Percentiles rank a stretch among this genome's conserved stretches.
Evolutionary conservation across 495 filamentous ascomycete genomes (phyloP).

Genomic region (Penicillium verhagenii): DNA sequence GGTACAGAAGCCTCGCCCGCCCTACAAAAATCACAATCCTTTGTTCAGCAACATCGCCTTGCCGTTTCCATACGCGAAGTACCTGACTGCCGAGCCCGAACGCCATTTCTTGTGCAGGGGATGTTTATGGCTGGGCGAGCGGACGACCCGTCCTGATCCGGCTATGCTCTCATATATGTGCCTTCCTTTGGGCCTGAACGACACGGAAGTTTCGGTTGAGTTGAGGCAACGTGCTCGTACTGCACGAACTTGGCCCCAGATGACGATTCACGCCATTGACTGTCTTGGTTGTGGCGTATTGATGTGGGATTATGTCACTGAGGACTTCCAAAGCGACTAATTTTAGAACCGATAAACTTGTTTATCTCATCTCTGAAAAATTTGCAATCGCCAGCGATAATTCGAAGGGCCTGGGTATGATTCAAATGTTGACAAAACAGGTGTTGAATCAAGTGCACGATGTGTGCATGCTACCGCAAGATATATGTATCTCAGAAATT

Average conservation of each 20-base stretch:
- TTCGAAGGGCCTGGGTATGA: too few species aligned
- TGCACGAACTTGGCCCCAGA: neutral
- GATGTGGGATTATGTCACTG: neutral
- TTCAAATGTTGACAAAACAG: too few species aligned
- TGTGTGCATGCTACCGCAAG: too few species aligned
- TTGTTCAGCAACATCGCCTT: neutral
- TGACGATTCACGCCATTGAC: neutral
- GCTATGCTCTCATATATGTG: neutral
- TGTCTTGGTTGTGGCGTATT: neutral
- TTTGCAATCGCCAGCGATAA: too few species aligned
- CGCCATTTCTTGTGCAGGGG: neutral
- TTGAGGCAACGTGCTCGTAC: neutral
- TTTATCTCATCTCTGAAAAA: too few species aligned
- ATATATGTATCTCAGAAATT: too few species aligned
- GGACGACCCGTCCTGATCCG: neutral
- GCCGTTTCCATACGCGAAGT: neutral
- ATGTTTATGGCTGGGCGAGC: neutral
- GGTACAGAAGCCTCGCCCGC: neutral
- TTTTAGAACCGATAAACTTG: too few species aligned
- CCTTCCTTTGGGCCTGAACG: neutral
- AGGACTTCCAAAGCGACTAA: too few species aligned
- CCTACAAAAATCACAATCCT: neutral
- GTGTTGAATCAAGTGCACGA: too few species aligned
- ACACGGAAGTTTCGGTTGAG: neutral
- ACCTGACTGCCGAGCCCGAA: neutral